Evolutionary conservation across 331 rosid species (phyloP), one percentile per base, ranked within the genome.

Genomic region (Quercus phellos): DNA sequence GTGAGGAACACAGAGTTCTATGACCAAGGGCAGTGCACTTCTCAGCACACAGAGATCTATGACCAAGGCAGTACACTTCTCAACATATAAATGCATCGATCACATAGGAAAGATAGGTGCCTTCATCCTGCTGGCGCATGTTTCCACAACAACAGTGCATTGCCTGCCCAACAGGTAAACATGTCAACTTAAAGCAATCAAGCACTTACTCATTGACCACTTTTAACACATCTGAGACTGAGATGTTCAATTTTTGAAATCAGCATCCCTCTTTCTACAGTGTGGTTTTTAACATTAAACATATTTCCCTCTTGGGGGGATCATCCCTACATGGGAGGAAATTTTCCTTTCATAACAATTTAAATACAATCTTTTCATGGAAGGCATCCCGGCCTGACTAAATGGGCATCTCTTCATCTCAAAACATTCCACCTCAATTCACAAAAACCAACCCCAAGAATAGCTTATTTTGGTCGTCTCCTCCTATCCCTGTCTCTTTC

Each of bases 401-500:
- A 43, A 17, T 51, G 59, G 18, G 53, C 35, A 30, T 63, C 34
- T 55, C 43, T 66, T 42, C 84, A 18, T 66, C 59, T 32, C 34
- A 56, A 66, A 64, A 76, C 67, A 77, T 10, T 22, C 70, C 19
- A 34, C 68, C 67, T 18, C 12, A n/a, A 60, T 76, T 53, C 70
- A 32, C 56, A 12, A 69, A 51, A 55, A 26, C 21, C 14, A 16
- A 19, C 27, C 35, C 64, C 34, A 22, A 59, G 66, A 74, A 7
- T 27, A 30, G 22, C 46, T 87, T 77, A 92, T 77, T 90, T 93
- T 63, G 72, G 30, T 16, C 98, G 82, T 75, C 97, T 85, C 79
- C 94, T 86, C 74, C 99, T 74, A 59, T 90, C 97, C 83, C 88
- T 85, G 27, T 66, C 71, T 34, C 85, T 75, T 38, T 84, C 91